phyloP scores from a whole-genome alignment of 768 basidiomycete species.

The Myochromella boudieri region DNA sequence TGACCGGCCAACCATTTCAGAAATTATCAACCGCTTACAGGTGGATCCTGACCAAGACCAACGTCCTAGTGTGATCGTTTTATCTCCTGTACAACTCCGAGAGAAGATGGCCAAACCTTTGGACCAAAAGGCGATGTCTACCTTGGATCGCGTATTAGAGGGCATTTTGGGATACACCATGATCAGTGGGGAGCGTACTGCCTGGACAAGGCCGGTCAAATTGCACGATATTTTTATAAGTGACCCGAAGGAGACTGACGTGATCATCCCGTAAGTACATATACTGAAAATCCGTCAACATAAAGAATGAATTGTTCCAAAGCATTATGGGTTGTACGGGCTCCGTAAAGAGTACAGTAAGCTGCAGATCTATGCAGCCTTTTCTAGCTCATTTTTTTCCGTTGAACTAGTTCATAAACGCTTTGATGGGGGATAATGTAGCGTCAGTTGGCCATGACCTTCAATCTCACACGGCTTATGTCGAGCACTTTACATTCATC shows the following conservation, averaged over 20 bases:
- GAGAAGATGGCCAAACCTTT: too few relatives aligned
- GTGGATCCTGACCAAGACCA: too few relatives aligned
- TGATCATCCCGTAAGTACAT: background rate
- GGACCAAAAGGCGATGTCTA: too few relatives aligned
- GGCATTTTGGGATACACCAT: too few relatives aligned
- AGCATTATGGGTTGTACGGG: background rate
- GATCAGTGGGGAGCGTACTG: too few relatives aligned
- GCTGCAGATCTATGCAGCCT: background rate
- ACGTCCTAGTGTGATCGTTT: too few relatives aligned
- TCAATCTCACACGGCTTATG: background rate
- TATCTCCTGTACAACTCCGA: too few relatives aligned
- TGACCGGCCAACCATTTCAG: too few relatives aligned
- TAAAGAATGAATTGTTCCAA: background rate
- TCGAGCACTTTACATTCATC: background rate
- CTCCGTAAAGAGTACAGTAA: background rate
- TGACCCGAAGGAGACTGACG: background rate
- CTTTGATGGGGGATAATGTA: background rate
- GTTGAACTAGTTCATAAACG: background rate
- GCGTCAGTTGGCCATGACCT: background rate
- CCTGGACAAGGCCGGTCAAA: background rate
- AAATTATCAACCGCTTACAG: too few relatives aligned
- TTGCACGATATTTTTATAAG: background rate
- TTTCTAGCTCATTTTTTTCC: background rate
- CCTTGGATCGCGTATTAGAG: too few relatives aligned
- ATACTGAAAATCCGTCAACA: background rate